Conservation (phyloP, 2,329 filamentous ascomycete genomes). For the Akanthomyces muscarius region DNA sequence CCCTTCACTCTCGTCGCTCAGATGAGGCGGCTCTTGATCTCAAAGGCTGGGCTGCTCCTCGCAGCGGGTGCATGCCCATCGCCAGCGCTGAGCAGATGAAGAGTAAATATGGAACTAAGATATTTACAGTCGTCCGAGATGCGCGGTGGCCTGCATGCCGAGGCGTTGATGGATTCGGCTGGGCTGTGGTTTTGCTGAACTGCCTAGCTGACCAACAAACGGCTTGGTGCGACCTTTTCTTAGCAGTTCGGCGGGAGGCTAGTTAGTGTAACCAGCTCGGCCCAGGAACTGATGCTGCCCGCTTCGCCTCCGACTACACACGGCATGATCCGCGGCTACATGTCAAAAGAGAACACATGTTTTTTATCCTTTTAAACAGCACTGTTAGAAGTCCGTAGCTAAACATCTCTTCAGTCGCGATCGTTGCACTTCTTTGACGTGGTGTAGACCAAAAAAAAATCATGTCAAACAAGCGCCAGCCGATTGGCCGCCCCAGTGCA, state of each 20-base stretch:
- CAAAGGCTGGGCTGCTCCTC: neutral
- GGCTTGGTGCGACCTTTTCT: neutral
- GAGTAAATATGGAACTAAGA: too few species aligned
- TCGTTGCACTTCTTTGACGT: neutral
- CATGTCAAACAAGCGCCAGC: neutral
- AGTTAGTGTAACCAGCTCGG: neutral
- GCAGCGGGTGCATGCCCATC: slow-evolving; percentile 4
- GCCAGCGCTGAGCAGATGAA: neutral
- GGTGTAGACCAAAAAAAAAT: neutral
- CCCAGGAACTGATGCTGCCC: neutral
- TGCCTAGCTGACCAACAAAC: neutral
- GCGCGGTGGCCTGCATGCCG: neutral
- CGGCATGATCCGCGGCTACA: neutral
- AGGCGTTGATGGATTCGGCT: neutral
- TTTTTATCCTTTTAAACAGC: too few species aligned
- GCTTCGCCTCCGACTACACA: neutral
- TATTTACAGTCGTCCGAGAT: neutral
- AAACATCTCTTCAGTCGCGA: too few species aligned
- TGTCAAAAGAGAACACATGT: neutral
- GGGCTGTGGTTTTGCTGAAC: neutral
- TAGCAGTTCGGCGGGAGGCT: neutral
- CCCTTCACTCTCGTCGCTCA: neutral
- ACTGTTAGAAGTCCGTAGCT: too few species aligned
- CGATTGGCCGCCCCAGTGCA: neutral
- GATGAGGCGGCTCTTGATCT: neutral